Conservation (phyloP, 768 basidiomycete species). For the Solioccasus polychromus region DNA sequence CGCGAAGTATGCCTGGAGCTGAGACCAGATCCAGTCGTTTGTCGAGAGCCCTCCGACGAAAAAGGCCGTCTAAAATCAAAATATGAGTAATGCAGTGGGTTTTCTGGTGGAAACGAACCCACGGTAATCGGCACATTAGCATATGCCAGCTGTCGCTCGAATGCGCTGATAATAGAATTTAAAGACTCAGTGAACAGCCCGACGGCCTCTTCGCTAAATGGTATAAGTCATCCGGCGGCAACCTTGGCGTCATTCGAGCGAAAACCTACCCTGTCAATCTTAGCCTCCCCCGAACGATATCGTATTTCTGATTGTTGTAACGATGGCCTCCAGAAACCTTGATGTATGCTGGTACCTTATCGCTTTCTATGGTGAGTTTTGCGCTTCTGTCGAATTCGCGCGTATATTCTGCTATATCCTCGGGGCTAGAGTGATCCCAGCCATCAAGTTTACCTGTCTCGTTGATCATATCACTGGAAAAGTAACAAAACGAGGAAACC, state of each 20-base stretch:
- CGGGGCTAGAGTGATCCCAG: background rate
- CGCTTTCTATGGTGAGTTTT: conserved; percentile 5
- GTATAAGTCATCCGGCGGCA: background rate
- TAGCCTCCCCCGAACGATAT: conserved; percentile 6
- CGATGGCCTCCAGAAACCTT: conserved; percentile 8
- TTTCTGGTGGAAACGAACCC: background rate
- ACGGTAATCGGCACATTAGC: conserved; percentile 1
- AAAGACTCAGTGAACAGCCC: conserved; percentile 8
- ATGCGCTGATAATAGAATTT: conserved; percentile 7
- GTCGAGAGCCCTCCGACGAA: conserved; percentile 11
- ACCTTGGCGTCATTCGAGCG: background rate
- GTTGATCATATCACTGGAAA: background rate
- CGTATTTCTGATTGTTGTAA: background rate
- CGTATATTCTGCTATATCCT: conserved; percentile 2
- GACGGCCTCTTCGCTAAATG: conserved; percentile 6
- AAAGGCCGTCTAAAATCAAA: conserved; percentile 11
- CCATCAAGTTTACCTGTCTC: conserved; percentile 7
- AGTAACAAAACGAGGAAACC: background rate
- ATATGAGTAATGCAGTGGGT: background rate
- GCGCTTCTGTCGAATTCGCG: conserved; percentile 7
- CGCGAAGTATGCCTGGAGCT: conserved; percentile 14
- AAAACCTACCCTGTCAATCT: conserved; percentile 11
- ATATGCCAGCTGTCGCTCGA: conserved; percentile 9
- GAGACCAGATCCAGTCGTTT: conserved; percentile 8
- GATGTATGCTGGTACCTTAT: conserved; percentile 7